Percentiles rank a stretch among this genome's conserved stretches.
Evolutionary conservation across 129 eudicot species (phyloP).

Genomic region (Deinandra increscens): DNA sequence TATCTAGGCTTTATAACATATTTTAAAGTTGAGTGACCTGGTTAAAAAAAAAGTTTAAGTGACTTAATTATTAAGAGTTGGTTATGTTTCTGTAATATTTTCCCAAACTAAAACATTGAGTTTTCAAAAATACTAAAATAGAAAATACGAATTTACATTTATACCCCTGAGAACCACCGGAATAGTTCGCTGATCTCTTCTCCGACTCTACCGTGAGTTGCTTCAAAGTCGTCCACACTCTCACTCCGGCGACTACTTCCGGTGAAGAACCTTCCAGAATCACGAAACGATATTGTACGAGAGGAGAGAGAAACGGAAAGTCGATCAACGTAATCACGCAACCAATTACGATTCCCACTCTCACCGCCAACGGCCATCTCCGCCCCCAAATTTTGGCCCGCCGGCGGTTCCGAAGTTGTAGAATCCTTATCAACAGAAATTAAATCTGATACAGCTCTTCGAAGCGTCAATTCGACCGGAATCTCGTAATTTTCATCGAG

Average conservation of each 20-base stretch:
- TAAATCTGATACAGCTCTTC: slow-evolving; percentile 42
- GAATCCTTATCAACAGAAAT: slow-evolving; percentile 50
- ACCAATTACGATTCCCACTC: slow-evolving; percentile 57
- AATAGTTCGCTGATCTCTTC: slow-evolving; percentile 90
- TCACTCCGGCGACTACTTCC: slow-evolving; percentile 86
- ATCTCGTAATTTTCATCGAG: slow-evolving; percentile 69
- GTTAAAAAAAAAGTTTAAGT: no score
- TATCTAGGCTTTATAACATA: no score
- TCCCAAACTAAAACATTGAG: slow-evolving; percentile 34
- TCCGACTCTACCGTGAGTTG: slow-evolving; percentile 51
- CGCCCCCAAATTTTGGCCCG: slow-evolving; percentile 54
- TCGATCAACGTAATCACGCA: slow-evolving; percentile 78
- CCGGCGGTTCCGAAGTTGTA: slow-evolving; percentile 44
- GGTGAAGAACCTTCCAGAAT: slow-evolving; percentile 78
- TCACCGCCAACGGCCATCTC: slow-evolving; percentile 32
- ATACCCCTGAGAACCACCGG: slow-evolving; percentile 95
- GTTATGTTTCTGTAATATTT: no score
- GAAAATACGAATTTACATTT: slow-evolving; percentile 41
- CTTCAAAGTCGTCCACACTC: slow-evolving; percentile 57
- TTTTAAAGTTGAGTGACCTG: no score
- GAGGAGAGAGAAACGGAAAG: slow-evolving; percentile 55
- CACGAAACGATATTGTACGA: slow-evolving; percentile 58
- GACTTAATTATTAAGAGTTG: no score
- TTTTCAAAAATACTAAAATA: slow-evolving; percentile 12
- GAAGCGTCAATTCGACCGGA: slow-evolving; percentile 44